Evolutionary conservation across 2,329 filamentous ascomycete species (phyloP), one percentile per base, ranked within the genome.

Genomic region (Teratosphaeria gauchensis): DNA sequence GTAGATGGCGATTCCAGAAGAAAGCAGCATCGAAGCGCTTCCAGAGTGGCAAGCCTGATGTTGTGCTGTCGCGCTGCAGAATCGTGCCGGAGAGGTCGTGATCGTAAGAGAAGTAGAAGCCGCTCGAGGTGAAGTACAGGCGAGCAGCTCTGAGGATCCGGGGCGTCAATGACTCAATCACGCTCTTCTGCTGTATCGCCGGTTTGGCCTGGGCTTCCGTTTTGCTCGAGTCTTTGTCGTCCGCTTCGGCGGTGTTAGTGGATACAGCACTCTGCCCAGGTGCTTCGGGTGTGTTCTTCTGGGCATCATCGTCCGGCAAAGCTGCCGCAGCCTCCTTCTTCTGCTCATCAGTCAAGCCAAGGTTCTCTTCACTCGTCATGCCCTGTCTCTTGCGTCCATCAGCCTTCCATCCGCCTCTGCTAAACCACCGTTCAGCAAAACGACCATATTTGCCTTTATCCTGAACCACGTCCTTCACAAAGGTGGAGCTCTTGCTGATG

Each of bases 31-130:
- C 90, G 24, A 87, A 90, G 59, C 83, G 80, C 62, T 83, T 83
- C 71, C 90, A 82, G 3, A 96, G 76, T 5, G 91, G 86, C 4
- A 83, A 65, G 53, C 80, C 79, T 14, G 76, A 74, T 28, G 68
- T 73, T 33, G 70, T 66, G 7, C 72, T 57, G 52, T 73, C 72
- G 65, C 77, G 73, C 72, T 71, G 61, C 56, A 73, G 71, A 61
- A 82, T 71, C 57, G 82, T 85, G 58, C 87, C 83, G 0, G 94
- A 97, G 55, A 99, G 83, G 71, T 99, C 92, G 70, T 92, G 82
- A 64, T 99, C 94, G 72, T 99, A 96, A 0, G 92, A 92, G 72
- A 92, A 99, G 77, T 88, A 97, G 73, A 96, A 97, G 71, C 90
- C 96, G 62, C 82, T 82, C 0, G 85, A 82, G 1, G 88, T 86